Conservation (phyloP, 768 basidiomycete species). For the Tylopilus felleus region DNA sequence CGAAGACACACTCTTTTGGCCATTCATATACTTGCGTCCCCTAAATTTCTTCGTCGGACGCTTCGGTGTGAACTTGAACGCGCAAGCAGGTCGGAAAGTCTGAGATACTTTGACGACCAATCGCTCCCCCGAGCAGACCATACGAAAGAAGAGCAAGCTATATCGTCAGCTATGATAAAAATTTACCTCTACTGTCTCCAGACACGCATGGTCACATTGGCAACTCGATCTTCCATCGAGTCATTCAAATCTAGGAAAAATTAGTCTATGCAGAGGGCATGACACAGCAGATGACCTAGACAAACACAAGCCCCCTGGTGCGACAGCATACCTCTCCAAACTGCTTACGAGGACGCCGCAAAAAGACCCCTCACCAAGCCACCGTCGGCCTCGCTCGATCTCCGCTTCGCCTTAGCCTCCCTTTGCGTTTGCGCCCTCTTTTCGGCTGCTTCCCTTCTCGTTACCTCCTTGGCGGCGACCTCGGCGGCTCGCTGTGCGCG, state of each 20-base stretch:
- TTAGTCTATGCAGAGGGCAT: neutral
- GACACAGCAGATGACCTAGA: neutral
- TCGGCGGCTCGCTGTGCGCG: slow-evolving; percentile 20
- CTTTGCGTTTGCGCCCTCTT: slow-evolving; percentile 6
- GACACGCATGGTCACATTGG: neutral
- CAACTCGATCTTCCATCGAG: neutral
- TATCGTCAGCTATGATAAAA: neutral
- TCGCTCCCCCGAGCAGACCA: neutral
- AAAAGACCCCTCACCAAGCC: slow-evolving; percentile 20
- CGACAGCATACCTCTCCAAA: neutral
- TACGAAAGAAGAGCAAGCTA: neutral
- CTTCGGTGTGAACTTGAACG: too few relatives aligned
- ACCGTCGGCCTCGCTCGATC: slow-evolving; percentile 2
- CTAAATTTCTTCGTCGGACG: too few relatives aligned
- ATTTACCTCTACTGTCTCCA: slow-evolving; percentile 1
- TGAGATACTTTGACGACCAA: too few relatives aligned
- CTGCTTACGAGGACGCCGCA: slow-evolving; percentile 4
- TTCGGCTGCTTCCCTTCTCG: slow-evolving; percentile 4
- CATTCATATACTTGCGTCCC: too few relatives aligned
- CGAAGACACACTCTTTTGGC: too few relatives aligned
- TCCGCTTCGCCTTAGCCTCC: slow-evolving; percentile 3
- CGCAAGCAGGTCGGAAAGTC: too few relatives aligned
- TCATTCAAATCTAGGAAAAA: neutral
- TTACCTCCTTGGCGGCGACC: slow-evolving; percentile 15
- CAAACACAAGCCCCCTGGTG: neutral